A percentile compares a stretch with the other conserved stretches of the same genome.
Conservation (phyloP, 192 early-diverging fungal species). For the Linnemannia elongata region DNA sequence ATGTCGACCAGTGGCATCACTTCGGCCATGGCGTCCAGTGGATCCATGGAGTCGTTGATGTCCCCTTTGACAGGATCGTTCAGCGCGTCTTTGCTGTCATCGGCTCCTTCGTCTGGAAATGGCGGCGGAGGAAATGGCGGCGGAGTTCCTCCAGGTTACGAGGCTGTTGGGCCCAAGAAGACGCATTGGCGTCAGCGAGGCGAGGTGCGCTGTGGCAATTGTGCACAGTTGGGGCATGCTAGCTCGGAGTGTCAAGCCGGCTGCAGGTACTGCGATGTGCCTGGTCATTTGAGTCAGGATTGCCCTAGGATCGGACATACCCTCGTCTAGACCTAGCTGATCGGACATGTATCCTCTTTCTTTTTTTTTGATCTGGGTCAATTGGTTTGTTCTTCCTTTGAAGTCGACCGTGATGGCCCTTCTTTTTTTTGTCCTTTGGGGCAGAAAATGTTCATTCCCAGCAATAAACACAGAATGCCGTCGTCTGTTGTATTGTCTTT, state of each 20-base stretch:
- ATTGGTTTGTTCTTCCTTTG: too few species aligned
- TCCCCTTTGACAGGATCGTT: slow-evolving; percentile 24
- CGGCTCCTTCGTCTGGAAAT: slow-evolving; percentile 10
- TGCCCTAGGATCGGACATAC: slow-evolving; percentile 33
- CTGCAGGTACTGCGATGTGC: slow-evolving; percentile 56
- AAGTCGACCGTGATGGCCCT: too few species aligned
- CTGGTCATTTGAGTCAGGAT: slow-evolving; percentile 57
- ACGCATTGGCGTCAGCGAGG: slow-evolving; percentile 44
- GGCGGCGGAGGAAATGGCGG: slow-evolving; percentile 6
- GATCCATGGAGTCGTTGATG: slow-evolving; percentile 29
- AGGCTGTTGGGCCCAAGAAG: slow-evolving; percentile 33
- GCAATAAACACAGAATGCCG: too few species aligned
- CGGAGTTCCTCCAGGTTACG: slow-evolving; percentile 25
- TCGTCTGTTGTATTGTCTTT: background rate
- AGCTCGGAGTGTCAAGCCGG: slow-evolving; percentile 61
- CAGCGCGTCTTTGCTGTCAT: slow-evolving; percentile 25
- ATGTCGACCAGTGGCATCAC: slow-evolving; percentile 12
- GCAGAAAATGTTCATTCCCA: too few species aligned
- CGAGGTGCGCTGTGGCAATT: slow-evolving; percentile 64
- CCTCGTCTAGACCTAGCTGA: background rate
- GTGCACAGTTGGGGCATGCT: slow-evolving; percentile 61
- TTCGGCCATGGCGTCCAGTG: slow-evolving; percentile 8
- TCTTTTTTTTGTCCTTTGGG: too few species aligned
- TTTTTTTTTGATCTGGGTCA: background rate
- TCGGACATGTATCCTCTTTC: background rate